phyloP scores from a whole-genome alignment of 768 basidiomycete species.

The Punctularia strigosozonata region DNA sequence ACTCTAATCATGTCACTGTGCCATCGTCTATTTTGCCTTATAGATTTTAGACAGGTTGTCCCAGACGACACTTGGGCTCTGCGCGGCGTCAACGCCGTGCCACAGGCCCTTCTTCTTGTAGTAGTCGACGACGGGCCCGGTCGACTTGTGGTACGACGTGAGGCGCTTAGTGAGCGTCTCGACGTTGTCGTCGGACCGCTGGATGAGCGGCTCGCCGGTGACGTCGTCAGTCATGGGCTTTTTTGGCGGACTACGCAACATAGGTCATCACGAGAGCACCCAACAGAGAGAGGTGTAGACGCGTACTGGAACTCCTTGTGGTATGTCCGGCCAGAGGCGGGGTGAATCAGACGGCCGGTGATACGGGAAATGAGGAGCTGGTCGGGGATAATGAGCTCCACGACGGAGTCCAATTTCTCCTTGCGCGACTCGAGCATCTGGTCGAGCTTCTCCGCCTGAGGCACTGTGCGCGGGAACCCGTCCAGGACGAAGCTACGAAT shows the following conservation, averaged over 20 bases:
- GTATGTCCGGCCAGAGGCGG: constrained; percentile 81
- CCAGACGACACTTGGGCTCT: constrained; percentile 90
- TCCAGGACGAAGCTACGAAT: constrained; percentile 83
- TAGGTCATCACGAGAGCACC: background rate
- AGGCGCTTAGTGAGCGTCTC: constrained; percentile 90
- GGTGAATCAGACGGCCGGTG: constrained; percentile 91
- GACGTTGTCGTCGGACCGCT: constrained; percentile 96
- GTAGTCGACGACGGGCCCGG: constrained; percentile 92
- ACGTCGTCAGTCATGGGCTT: constrained; percentile 90
- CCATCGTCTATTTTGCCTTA: no score
- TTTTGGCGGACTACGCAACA: constrained; percentile 75
- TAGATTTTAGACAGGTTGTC: constrained; percentile 63
- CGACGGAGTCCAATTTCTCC: constrained; percentile 86
- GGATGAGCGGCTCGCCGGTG: constrained; percentile 91
- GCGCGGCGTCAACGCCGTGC: constrained; percentile 87
- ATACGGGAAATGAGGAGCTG: constrained; percentile 94
- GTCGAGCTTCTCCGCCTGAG: constrained; percentile 94
- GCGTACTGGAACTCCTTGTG: constrained; percentile 91
- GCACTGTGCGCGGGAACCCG: constrained; percentile 97
- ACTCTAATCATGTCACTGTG: no score
- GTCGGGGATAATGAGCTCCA: constrained; percentile 89
- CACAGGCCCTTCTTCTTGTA: constrained; percentile 89
- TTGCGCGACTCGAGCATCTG: constrained; percentile 73
- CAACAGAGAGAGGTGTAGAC: constrained; percentile 1
- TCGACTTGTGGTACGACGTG: constrained; percentile 82